Base-by-base conservation (phyloP, 306 rosid species). In the Vigna angularis region DNA sequence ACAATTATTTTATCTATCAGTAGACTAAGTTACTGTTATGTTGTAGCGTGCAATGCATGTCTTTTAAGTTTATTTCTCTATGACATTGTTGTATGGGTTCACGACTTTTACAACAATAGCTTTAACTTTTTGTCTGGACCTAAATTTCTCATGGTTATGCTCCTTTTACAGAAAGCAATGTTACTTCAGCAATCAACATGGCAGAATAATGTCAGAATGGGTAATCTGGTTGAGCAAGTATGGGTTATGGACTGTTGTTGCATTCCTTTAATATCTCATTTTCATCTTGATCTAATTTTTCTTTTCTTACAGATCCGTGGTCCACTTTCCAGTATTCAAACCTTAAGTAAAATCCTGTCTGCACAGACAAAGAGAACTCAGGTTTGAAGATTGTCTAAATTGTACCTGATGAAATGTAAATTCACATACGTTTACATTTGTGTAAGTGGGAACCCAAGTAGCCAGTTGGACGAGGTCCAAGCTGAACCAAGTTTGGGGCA, bases 141-240 rank as follows among this genome's bases (percentile, higher is more conserved):
- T 34, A 34, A 73, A 61, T 72, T 80, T 79, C 57, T 64, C 28
- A 64, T 50, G n/a, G 32, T 18, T 76, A n/a, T 48, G 10, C 36
- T 74, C 50, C 73, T 73, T 90, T 72, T 75, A 53, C 93, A 95
- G 96, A 93, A 89, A 93, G 91, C 98, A 81, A 83, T 89, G 91
- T 52, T 93, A 71, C 90, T 93, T 78, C 93, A 95, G 91, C 96
- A 95, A 75, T 95, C 98, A 12, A 87, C 98, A 59, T 93, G 97
- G 97, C 96, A 93, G 86, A 95, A 91, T 84, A 91, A 93, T 75
- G 85, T 95, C 70, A 85, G 98, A 88, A 93, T 93, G 93, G 73
- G 87, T 66, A 87, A 89, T 83, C 91, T 89, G 52, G 93, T 91
- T 80, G 98, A 95, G 83, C 98, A 92, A 70, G 98, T 91, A 87